Conservation (phyloP, 2,329 filamentous ascomycete genomes). For the Myriosclerotinia duriaeana region DNA sequence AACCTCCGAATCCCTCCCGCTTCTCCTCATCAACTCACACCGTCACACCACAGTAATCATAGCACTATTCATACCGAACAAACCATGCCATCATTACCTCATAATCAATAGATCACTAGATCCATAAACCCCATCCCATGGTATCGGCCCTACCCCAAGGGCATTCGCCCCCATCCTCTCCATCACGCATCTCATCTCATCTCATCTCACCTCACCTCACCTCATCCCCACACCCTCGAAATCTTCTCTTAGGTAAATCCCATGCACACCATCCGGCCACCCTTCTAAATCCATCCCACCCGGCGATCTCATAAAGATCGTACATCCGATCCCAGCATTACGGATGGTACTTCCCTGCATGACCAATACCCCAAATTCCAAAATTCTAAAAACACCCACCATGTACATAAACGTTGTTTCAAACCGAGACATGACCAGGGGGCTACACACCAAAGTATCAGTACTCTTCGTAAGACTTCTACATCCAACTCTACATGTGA, state of each 20-base stretch:
- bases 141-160: neutral
- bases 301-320: neutral
- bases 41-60: no score
- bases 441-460: neutral
- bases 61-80: neutral
- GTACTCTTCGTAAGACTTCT: neutral
- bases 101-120: neutral
- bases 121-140: neutral
- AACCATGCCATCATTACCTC: neutral
- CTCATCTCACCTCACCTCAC: neutral
- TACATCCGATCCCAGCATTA: neutral
- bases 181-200: neutral
- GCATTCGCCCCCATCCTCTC: neutral
- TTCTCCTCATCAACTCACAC: neutral
- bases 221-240: neutral
- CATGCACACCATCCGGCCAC: no score
- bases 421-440: neutral
- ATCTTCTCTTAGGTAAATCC: neutral
- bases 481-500: neutral
- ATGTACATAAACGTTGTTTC: neutral
- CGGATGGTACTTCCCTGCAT: neutral
- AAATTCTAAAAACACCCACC: neutral
- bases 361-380: neutral
- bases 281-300: neutral
- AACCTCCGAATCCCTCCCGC: neutral